phyloP scores from a whole-genome alignment of 2,329 filamentous ascomycete species.

The Colletotrichum tamarilloi region DNA sequence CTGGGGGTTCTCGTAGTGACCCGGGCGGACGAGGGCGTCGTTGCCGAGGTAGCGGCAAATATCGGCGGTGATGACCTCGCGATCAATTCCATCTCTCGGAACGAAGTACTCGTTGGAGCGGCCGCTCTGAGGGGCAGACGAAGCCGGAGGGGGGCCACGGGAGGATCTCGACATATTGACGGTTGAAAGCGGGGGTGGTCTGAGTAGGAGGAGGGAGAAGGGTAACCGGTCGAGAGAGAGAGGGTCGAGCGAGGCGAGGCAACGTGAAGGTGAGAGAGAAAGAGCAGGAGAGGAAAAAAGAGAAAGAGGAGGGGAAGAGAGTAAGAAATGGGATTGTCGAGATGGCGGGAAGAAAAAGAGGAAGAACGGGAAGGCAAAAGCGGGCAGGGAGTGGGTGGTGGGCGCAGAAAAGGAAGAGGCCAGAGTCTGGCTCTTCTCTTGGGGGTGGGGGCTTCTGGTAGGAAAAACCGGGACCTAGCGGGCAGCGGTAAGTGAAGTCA shows the following conservation, averaged over 20 bases:
- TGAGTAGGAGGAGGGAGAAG: slow-evolving; percentile 31
- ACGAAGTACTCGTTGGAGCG: slow-evolving; percentile 85
- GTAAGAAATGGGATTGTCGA: slow-evolving; percentile 41
- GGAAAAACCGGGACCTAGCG: slow-evolving; percentile 33
- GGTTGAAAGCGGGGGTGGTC: slow-evolving; percentile 33
- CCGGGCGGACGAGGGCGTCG: slow-evolving; percentile 82
- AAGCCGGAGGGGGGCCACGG: slow-evolving; percentile 47
- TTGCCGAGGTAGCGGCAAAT: slow-evolving; percentile 87
- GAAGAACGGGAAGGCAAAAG: slow-evolving; percentile 42
- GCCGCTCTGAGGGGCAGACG: slow-evolving; percentile 51
- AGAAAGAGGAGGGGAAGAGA: slow-evolving; percentile 38
- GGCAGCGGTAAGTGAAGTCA: slow-evolving; percentile 8
- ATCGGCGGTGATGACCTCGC: slow-evolving; percentile 86
- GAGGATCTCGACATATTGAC: slow-evolving; percentile 54
- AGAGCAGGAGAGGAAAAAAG: slow-evolving; percentile 37
- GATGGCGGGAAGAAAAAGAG: slow-evolving; percentile 43
- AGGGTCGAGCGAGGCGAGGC: slow-evolving; percentile 26
- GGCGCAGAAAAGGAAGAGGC: slow-evolving; percentile 43
- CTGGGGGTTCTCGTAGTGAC: slow-evolving; percentile 73
- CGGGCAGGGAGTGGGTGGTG: slow-evolving; percentile 42
- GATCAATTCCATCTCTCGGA: slow-evolving; percentile 82
- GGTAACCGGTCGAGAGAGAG: slow-evolving; percentile 27
- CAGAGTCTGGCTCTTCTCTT: slow-evolving; percentile 34
- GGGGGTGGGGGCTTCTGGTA: slow-evolving; percentile 25
- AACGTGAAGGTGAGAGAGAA: slow-evolving; percentile 27